A percentile compares a stretch with the other conserved stretches of the same genome.
These are phyloP conservation scores for Hericium alpestre DNA, from an alignment of 768 basidiomycete species.

Conservation along the genomic window DNA sequence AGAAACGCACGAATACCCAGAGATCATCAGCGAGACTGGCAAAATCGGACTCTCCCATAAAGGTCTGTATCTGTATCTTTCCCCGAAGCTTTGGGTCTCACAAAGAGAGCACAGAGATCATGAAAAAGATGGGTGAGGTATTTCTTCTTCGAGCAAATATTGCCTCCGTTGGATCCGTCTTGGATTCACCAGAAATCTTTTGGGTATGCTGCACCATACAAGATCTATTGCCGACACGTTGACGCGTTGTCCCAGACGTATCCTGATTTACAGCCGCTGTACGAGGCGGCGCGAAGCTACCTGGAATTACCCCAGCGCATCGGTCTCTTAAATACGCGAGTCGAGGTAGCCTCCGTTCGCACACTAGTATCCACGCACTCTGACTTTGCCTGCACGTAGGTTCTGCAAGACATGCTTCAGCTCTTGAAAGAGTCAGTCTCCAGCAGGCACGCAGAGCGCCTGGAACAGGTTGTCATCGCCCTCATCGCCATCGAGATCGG, in stretches of 20 bases:
- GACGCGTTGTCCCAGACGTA: constrained; percentile 48
- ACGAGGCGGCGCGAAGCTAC: constrained; percentile 88
- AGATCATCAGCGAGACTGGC: constrained; percentile 85
- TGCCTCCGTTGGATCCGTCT: constrained; percentile 90
- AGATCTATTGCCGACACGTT: not conserved
- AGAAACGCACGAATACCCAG: constrained; percentile 93
- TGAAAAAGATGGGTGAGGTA: constrained; percentile 93
- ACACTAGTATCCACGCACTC: not conserved
- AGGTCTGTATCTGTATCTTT: constrained; percentile 29
- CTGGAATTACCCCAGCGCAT: constrained; percentile 92
- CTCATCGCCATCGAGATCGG: constrained; percentile 85
- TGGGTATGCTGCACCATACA: constrained; percentile 50
- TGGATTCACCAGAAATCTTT: constrained; percentile 93
- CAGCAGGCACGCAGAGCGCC: constrained; percentile 78
- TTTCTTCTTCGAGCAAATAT: constrained; percentile 92
- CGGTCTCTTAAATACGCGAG: constrained; percentile 84
- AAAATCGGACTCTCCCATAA: constrained; percentile 87
- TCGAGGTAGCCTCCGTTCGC: constrained; percentile 49
- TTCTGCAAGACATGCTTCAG: constrained; percentile 94
- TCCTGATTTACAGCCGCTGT: constrained; percentile 90
- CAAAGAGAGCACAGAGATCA: constrained; percentile 53
- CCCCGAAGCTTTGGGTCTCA: not conserved
- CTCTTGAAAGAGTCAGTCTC: constrained; percentile 91
- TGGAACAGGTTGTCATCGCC: constrained; percentile 88
- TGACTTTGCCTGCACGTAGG: constrained; percentile 31